A percentile compares a stretch with the other conserved stretches of the same genome.
Conservation (phyloP, 2,329 filamentous ascomycete genomes). For the Geosmithia morbida region DNA sequence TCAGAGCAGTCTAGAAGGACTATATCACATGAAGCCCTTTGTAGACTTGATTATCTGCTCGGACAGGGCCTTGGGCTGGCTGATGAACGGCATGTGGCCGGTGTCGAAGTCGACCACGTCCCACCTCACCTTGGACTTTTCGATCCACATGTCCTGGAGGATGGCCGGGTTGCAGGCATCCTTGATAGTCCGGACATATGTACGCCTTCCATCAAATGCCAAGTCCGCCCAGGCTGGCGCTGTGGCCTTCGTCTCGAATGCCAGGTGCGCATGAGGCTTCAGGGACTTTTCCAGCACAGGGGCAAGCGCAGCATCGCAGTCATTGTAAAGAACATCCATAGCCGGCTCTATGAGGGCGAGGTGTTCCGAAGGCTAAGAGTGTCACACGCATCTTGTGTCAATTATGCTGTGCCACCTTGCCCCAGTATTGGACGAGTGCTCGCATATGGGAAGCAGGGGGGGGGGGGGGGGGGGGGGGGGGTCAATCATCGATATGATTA, state of each 20-base stretch:
- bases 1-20: neutral
- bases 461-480: neutral
- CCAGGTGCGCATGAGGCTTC: neutral
- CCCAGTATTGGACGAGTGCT: too few species aligned
- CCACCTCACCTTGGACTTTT: neutral
- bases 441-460: too few species aligned
- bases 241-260: neutral
- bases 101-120: neutral
- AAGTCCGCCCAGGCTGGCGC: neutral
- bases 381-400: neutral
- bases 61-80: neutral
- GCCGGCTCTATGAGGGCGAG: neutral
- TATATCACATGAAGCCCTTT: neutral
- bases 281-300: neutral
- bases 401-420: neutral
- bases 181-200: neutral
- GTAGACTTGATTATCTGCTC: conserved; percentile 1
- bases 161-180: neutral
- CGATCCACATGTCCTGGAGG: neutral
- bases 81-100: conserved; percentile 1
- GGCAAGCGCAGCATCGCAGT: neutral
- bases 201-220: neutral
- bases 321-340: conserved; percentile 1
- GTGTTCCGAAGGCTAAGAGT: neutral
- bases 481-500: neutral